A percentile compares a stretch with the other conserved stretches of the same genome.
phyloP scores from a whole-genome alignment of 2,329 filamentous ascomycete species.

The Dactylellina sp. region DNA sequence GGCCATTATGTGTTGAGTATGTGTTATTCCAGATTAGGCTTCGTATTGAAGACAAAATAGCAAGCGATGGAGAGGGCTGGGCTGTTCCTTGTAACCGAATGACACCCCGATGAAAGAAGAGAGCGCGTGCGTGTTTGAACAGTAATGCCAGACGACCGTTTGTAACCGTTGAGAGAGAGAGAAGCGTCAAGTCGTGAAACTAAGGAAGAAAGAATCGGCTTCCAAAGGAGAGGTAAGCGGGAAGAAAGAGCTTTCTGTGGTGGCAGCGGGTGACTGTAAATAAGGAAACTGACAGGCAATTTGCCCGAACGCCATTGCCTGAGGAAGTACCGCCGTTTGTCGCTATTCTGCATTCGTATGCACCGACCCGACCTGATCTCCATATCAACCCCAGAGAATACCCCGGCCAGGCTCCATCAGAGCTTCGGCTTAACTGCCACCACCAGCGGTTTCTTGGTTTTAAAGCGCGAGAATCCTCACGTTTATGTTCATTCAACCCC shows the following conservation, averaged over 20 bases:
- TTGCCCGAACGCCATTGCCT: conserved; percentile 4
- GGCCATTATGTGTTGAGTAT: conserved; percentile 34
- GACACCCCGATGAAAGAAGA: background rate
- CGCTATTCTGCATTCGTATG: conserved; percentile 25
- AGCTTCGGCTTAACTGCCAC: conserved; percentile 3
- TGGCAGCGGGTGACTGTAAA: conserved; percentile 27
- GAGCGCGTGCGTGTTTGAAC: too few species aligned
- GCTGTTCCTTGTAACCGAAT: conserved; percentile 20
- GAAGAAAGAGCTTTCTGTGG: background rate
- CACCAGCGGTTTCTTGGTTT: background rate
- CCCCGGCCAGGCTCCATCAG: conserved; percentile 19
- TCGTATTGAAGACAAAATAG: background rate
- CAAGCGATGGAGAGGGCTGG: background rate
- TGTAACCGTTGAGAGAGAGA: background rate
- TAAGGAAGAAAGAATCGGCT: conserved; percentile 1
- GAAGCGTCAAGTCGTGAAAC: too few species aligned
- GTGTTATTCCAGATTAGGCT: background rate
- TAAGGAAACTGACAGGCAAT: conserved; percentile 26
- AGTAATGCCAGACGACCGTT: too few species aligned
- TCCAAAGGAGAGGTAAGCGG: conserved; percentile 5
- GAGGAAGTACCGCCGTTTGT: background rate
- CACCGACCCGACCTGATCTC: conserved; percentile 19
- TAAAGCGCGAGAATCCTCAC: conserved; percentile 1
- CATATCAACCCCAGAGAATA: background rate
- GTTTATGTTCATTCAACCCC: conserved; percentile 19